Evolutionary conservation across 345 rosid species (phyloP), one percentile per base, ranked within the genome.

Genomic region (Populus tremula): DNA sequence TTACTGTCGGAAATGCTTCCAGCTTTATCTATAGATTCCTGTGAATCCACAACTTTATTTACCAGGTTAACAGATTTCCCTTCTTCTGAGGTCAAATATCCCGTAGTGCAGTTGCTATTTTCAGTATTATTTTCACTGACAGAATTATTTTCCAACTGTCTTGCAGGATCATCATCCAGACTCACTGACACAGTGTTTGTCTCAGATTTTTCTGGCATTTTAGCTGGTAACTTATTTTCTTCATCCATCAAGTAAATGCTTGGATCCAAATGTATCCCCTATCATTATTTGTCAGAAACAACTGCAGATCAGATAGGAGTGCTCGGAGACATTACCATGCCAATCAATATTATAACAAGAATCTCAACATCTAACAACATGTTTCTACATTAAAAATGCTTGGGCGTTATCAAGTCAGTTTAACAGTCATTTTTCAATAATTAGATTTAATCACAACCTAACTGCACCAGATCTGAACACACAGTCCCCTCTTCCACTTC

Each of bases 221-320:
- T 80, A 54, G 86, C 78, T 70, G 92, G 81, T 63, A 79, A 56
- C 89, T 92, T 94, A 73, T 85, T 87, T 71, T 89, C 98, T 45
- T 96, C 98, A 59, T 94, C 97, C 92, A 92, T 93, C 73, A 96
- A 85, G 86, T 96, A 96, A 69, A 96, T 96, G 87, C 95, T 96
- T 77, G 98, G 99, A 78, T 96, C 98, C 85, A 96, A 85, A 91
- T 96, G 98, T 83, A 91, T 85, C 69, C 99, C 99, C 99, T 96
- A 83, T 41, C 73, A 84, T 76, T 59, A 80, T 76, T 70, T 35
- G 27, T 1, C 35, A 74, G 67, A 85, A 72, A 56, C 47, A 67
- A 76, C 29, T 54, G 71, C 23, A 64, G 68, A 77, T 63, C 33
- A 80, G 59, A 63, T n/a, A 70, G 54, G 35, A 71, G 31, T 18